Percentiles rank a stretch among this genome's conserved stretches.
phyloP scores from a whole-genome alignment of 345 rosid genomes.

The Populus tremula region DNA sequence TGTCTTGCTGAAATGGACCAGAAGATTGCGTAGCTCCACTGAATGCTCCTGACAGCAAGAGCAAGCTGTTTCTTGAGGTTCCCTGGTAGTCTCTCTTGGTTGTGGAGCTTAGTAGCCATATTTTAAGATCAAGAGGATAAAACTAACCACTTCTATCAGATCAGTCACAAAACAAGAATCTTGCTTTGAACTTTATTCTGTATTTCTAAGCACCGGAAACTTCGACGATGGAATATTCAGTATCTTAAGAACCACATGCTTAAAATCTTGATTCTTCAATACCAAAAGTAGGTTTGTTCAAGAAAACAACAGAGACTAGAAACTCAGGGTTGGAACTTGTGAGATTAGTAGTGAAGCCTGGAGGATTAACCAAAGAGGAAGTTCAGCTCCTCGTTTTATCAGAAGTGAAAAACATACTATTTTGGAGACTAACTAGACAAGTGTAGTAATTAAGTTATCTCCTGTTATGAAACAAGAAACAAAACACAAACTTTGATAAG shows the following conservation, averaged over 20 bases:
- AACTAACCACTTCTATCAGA: neutral
- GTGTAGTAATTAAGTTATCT: neutral
- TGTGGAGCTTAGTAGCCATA: slow-evolving; percentile 34
- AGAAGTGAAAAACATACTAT: neutral
- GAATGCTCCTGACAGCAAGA: slow-evolving; percentile 73
- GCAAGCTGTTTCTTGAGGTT: slow-evolving; percentile 75
- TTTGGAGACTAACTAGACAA: neutral
- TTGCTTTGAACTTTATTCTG: neutral
- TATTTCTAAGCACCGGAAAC: neutral
- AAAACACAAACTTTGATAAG: slow-evolving; percentile 3
- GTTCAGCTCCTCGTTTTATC: neutral
- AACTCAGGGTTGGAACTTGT: neutral
- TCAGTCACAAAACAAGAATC: neutral
- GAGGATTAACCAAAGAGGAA: neutral
- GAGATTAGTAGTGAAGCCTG: neutral
- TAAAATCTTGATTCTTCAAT: neutral
- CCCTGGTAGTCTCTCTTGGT: slow-evolving; percentile 42
- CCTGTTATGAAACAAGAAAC: neutral
- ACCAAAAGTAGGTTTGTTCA: neutral
- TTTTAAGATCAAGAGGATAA: slow-evolving; percentile 6
- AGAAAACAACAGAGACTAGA: neutral
- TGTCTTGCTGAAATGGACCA: slow-evolving; percentile 80
- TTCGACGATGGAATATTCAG: neutral
- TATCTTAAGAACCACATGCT: neutral
- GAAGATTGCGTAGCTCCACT: slow-evolving; percentile 92